phyloP scores from a whole-genome alignment of 768 basidiomycete genomes.

The Collybiopsis confluens region DNA sequence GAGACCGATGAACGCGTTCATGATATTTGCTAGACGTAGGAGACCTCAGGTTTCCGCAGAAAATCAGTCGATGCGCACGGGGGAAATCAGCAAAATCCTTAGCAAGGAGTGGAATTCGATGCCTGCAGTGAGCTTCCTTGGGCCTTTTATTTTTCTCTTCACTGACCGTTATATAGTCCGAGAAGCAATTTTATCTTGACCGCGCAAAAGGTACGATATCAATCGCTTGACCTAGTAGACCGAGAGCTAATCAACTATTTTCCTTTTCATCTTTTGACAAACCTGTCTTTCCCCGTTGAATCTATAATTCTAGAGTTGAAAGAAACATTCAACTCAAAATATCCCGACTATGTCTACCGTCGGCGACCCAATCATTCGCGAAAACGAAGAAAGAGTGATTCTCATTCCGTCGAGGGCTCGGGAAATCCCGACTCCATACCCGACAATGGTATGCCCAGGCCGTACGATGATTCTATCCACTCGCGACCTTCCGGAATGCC shows the following conservation, averaged over 20 bases:
- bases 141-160: not conserved
- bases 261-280: too few species aligned
- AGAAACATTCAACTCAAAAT: constrained; percentile 79
- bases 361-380: constrained; percentile 86
- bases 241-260: too few species aligned
- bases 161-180: constrained; percentile 38
- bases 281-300: too few species aligned
- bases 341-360: constrained; percentile 88
- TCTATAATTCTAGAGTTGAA: constrained; percentile 42
- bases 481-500: constrained; percentile 18
- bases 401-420: constrained; percentile 1
- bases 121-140: constrained; percentile 50
- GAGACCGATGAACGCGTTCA: constrained; percentile 93
- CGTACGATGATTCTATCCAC: constrained; percentile 17
- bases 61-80: constrained; percentile 85
- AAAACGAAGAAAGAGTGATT: constrained; percentile 44
- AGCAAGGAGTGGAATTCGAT: constrained; percentile 84
- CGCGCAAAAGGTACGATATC: constrained; percentile 55
- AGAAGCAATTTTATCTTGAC: constrained; percentile 86
- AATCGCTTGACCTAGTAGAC: too few species aligned
- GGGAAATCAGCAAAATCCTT: constrained; percentile 84
- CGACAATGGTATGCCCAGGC: constrained; percentile 21
- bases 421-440: not conserved
- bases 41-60: constrained; percentile 82
- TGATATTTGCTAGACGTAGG: constrained; percentile 84